Evolutionary conservation across 768 basidiomycete species (phyloP), one percentile per base, ranked within the genome.

Genomic region (Macrocybe gigantea): DNA sequence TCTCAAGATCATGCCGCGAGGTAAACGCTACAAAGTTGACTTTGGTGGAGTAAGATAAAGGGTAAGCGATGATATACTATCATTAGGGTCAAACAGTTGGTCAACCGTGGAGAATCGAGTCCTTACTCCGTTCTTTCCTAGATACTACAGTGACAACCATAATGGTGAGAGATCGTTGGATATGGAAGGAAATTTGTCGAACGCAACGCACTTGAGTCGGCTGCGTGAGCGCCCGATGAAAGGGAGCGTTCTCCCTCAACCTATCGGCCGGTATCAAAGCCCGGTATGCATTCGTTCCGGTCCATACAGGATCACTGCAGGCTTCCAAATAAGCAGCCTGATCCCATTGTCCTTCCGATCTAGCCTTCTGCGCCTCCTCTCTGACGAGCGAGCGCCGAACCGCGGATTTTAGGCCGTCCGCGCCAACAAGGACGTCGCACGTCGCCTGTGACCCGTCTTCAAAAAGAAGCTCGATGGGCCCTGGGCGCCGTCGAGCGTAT

Each of bases 401-500:
- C 48, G 67, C 69, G 31, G 82, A 84, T 63, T 78, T 79, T 49
- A 85, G 50, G 4, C 83, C 83, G 53, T 86, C 84, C n/a, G 82
- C 83, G 34, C 83, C 84, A 45, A 86, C 62, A 63, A 88, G 74
- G 8, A 86, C 58, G 58, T 88, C 84, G 57, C 82, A 86, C 15
- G 69, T 66, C 5, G 79, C 69, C 8, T 65, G 71, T 10, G 80
- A 69, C 37, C 81, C 83, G 55, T 88, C 86, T 52, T 76, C 66
- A 58, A 88, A 88, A 14, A 67, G 56, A 49, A 88, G 64, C 30
- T 62, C 69, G 52, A 83, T 71, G 13, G 64, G 62, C 2, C 68
- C 69, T 7, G 66, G 60, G 36, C 57, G 57, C 31, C 62, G 64
- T 52, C 82, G 79, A 5, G 54, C 61, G 57, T 82, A 87, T 1